Percentiles rank a stretch among this genome's conserved stretches.
Conservation (phyloP, 768 basidiomycete species). For the Sarcomyxa edulis region DNA sequence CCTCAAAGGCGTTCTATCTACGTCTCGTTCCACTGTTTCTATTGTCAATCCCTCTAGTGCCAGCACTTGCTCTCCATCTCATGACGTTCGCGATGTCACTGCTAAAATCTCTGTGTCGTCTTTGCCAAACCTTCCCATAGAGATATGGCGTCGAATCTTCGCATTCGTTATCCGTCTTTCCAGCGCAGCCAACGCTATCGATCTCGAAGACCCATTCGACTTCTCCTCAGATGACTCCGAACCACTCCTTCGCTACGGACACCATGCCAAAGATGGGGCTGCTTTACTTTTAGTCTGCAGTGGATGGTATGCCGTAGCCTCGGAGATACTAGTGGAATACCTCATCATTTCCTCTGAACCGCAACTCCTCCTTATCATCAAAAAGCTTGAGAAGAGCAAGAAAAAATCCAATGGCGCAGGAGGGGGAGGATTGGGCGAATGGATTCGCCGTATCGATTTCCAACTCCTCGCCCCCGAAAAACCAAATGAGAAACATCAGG, state of each 20-base stretch:
- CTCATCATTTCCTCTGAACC: slow-evolving; percentile 28
- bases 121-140: slow-evolving; percentile 23
- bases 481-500: slow-evolving; percentile 17
- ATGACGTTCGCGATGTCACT: too few relatives aligned
- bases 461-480: slow-evolving; percentile 28
- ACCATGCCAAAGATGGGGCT: slow-evolving; percentile 23
- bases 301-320: slow-evolving; percentile 29
- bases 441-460: slow-evolving; percentile 38
- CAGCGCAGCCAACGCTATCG: slow-evolving; percentile 23
- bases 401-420: slow-evolving; percentile 13
- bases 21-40: too few relatives aligned
- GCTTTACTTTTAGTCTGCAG: slow-evolving; percentile 30
- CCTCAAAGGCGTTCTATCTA: too few relatives aligned
- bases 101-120: too few relatives aligned
- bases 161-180: slow-evolving; percentile 26
- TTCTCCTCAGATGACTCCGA: slow-evolving; percentile 25
- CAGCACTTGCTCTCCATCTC: too few relatives aligned
- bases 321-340: slow-evolving; percentile 35
- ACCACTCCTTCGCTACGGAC: slow-evolving; percentile 18
- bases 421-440: slow-evolving; percentile 28
- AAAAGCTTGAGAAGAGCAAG: slow-evolving; percentile 27
- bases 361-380: slow-evolving; percentile 27
- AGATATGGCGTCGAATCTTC: slow-evolving; percentile 37
- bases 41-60: too few relatives aligned
- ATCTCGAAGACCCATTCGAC: slow-evolving; percentile 36